Base-by-base conservation (phyloP, 208 protist species). In the Porcisia deanei region DNA sequence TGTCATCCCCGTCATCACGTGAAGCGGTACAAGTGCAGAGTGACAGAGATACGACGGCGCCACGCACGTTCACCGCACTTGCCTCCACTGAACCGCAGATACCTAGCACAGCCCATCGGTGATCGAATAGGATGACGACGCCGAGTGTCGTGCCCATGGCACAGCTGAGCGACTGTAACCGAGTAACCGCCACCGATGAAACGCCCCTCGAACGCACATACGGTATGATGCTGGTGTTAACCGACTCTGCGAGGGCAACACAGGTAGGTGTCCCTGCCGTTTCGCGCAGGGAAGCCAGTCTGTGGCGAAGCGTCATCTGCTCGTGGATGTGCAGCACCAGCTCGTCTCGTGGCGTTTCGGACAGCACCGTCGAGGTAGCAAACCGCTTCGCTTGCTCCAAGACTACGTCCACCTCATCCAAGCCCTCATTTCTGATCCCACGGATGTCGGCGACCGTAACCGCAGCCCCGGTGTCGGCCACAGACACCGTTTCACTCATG, bases 71-170 rank as follows among this genome's bases (percentile, higher is more conserved):
- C 16, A 87, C 86, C 20, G 83, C 73, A 14, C 81, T 85, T 3
- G 70, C 47, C 34, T 78, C 68, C 10, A 66, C 72, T 2, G 65
- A 58, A 25, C 73, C 76, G 39, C 84, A 85, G 16, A 81, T 20
- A 0, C 79, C 79, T 0, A 80, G 41, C 14, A 78, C 53, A 4
- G 34, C 43, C 74, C 83, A 86, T 20, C 74, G 73, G 41, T 49
- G 67, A 64, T 91, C 73, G 53, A 91, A 87, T 39, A 96, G 85
- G 8, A 91, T 68, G 3, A 94, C 78, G 45, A 83, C 77, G 22
- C 92, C 88, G 47, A 89, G 77, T 5, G 83, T 85, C 3, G 90
- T 96, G 43, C 92, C 92, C 39, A 96, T 65, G 9, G 82, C 84
- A 30, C 71, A 75, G 30, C 53, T 53, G 25, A 75, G 6, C 18